phyloP scores from a whole-genome alignment of 305 asterid species.

The Fraxinus nigra region DNA sequence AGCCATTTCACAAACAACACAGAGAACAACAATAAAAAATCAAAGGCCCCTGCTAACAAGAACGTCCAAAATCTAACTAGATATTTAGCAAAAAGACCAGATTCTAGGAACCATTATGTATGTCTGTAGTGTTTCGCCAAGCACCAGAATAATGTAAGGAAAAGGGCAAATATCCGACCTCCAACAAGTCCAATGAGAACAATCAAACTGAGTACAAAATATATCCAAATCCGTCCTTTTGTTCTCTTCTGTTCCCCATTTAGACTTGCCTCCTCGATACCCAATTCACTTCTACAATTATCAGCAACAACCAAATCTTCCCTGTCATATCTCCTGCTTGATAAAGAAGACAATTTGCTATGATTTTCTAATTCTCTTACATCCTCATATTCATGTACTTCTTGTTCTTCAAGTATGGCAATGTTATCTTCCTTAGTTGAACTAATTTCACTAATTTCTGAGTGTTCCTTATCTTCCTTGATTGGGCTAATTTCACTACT shows the following conservation, averaged over 20 bases:
- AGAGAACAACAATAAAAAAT: slow-evolving; percentile 3
- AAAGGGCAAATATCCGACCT: slow-evolving; percentile 44
- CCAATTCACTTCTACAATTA: slow-evolving; percentile 1
- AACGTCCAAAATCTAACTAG: slow-evolving; percentile 22
- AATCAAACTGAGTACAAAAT: slow-evolving; percentile 38
- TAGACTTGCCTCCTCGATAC: slow-evolving; percentile 17
- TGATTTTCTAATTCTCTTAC: slow-evolving; percentile 14
- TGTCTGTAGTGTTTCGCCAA: slow-evolving; percentile 31
- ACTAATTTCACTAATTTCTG: slow-evolving; percentile 2
- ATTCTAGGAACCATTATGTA: slow-evolving; percentile 23
- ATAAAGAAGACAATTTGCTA: slow-evolving; percentile 22
- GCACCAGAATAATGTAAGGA: slow-evolving; percentile 49
- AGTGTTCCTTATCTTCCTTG: neutral
- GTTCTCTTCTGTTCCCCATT: slow-evolving; percentile 11
- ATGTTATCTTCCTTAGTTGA: slow-evolving; percentile 5
- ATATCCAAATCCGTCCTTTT: slow-evolving; percentile 26
- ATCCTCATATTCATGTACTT: neutral
- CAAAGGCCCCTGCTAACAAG: slow-evolving; percentile 13
- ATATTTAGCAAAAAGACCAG: slow-evolving; percentile 2
- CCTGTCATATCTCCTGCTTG: slow-evolving; percentile 21
- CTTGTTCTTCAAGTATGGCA: slow-evolving; percentile 18
- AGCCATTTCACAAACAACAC: slow-evolving; percentile 25
- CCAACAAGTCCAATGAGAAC: slow-evolving; percentile 69
- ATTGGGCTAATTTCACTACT: slow-evolving; percentile 2
- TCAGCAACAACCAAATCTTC: slow-evolving; percentile 6